Evolutionary conservation across 805 yeast species (phyloP).

Genomic region (Lachancea sp.): DNA sequence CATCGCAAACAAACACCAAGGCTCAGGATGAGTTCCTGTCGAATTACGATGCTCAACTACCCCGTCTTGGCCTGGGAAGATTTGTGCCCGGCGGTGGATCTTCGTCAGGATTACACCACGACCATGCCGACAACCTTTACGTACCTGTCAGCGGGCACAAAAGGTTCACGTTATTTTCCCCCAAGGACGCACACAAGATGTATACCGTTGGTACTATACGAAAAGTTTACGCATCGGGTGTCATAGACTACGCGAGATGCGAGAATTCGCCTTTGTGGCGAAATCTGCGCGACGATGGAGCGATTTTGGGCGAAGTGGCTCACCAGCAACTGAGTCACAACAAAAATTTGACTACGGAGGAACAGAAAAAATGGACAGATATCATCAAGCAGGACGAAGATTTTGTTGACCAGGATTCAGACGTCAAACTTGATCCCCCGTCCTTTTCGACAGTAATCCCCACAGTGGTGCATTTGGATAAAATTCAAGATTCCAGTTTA

Average conservation of each 20-base stretch:
- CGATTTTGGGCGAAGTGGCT: conserved; percentile 45
- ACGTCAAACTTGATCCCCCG: conserved; percentile 48
- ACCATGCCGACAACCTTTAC: conserved; percentile 72
- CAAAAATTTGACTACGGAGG: conserved; percentile 16
- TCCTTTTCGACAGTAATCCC: conserved; percentile 65
- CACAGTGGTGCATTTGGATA: conserved; percentile 52
- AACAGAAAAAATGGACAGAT: conserved; percentile 20
- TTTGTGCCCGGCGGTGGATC: conserved; percentile 51
- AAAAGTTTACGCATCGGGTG: conserved; percentile 51
- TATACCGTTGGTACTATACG: conserved; percentile 60
- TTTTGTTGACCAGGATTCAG: neutral
- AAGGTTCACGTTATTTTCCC: conserved; percentile 61
- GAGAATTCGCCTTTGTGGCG: conserved; percentile 58
- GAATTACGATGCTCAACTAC: conserved; percentile 17
- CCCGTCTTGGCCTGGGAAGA: conserved; percentile 43
- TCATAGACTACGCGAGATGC: conserved; percentile 55
- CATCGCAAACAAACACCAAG: conserved; percentile 10
- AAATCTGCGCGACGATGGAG: conserved; percentile 55
- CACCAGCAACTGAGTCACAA: conserved; percentile 37
- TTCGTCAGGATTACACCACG: conserved; percentile 74
- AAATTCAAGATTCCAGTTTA: conserved; percentile 32
- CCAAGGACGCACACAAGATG: conserved; percentile 51
- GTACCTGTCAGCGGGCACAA: conserved; percentile 54
- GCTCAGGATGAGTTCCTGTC: conserved; percentile 12
- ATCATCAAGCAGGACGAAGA: conserved; percentile 29